Conservation (phyloP, 1,139 yeast genomes). For the Yamadazyma taylorii region DNA sequence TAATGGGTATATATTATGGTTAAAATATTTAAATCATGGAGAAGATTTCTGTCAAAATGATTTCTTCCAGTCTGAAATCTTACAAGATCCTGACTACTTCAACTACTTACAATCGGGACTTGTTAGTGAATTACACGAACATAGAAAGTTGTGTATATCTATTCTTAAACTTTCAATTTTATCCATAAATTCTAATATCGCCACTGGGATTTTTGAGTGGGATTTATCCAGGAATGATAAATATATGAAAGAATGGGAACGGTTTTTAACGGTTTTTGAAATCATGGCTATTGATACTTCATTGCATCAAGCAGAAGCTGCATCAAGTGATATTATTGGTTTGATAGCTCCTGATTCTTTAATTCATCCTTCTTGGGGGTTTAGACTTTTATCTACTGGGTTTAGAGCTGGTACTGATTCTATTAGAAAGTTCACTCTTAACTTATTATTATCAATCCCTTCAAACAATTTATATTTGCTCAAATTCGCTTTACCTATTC, state of each 20-base stretch:
- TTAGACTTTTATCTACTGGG: slow-evolving; percentile 73
- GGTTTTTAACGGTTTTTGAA: slow-evolving; percentile 73
- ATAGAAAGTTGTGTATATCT: slow-evolving; percentile 69
- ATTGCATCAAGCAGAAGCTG: slow-evolving; percentile 82
- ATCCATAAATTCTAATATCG: slow-evolving; percentile 37
- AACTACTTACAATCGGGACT: slow-evolving; percentile 54
- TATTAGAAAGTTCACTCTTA: slow-evolving; percentile 65
- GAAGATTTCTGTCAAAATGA: slow-evolving; percentile 15
- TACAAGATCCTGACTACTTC: slow-evolving; percentile 55
- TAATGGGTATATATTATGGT: slow-evolving; percentile 54
- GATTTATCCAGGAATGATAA: slow-evolving; percentile 23
- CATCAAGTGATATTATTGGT: slow-evolving; percentile 59
- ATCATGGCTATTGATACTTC: slow-evolving; percentile 85
- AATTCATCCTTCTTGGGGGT: slow-evolving; percentile 71
- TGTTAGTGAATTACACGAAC: slow-evolving; percentile 60
- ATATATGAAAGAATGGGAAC: slow-evolving; percentile 62
- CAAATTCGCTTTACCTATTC: slow-evolving; percentile 44
- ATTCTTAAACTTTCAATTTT: slow-evolving; percentile 64
- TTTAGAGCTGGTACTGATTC: slow-evolving; percentile 78
- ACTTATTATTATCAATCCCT: slow-evolving; percentile 56
- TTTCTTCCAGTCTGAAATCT: slow-evolving; percentile 35
- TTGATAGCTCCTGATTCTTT: slow-evolving; percentile 53
- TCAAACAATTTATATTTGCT: slow-evolving; percentile 50
- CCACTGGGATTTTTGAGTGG: slow-evolving; percentile 51
- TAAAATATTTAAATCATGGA: slow-evolving; percentile 44